Base-by-base conservation (phyloP, 768 basidiomycete species). In the Serendipita sp. region DNA sequence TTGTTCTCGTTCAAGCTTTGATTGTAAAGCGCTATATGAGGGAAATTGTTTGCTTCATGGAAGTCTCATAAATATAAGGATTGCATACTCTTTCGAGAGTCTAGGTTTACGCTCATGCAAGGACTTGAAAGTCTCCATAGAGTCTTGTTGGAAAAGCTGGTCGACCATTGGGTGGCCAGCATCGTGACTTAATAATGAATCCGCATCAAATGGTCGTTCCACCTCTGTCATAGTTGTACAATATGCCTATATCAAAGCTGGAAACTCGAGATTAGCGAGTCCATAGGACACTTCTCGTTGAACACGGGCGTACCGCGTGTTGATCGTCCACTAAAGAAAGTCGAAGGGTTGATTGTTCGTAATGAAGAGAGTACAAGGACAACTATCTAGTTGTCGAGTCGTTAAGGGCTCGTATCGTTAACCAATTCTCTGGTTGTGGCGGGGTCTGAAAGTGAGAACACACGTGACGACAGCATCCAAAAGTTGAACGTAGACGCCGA, bases 111-210 rank as follows among this genome's bases (percentile, higher is more conserved):
- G 20, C 33, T 58, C 53, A n/a, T 28, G 53, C 4, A 26, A 58
- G 26, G 53, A 58, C 26, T 34, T 58, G 33, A 58, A 58, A n/a
- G 53, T 58, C 33, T 58, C 53, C 53, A 58, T 58, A 24, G 53
- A 58, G 26, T 24, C 53, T 58, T 22, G 53, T n/a, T 58, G 24
- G 33, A 58, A 58, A 11, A 58, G 22, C 20, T 58, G 53, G 33
- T 58, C 31, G 24, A 58, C 53, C 24, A 58, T 34, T 58, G 53
- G 53, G 53, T 58, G 53, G 53, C 53, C 53, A 11, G 17, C 45
- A 20, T 50, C 20, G 17, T 50, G 45, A 30, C 28, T 20, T 20
- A 30, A 33, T 13, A 58, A 58, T 22, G 24, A 58, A 26, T 58
- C 53, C 53, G 53, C 17, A 11, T 58, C 53, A 26, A 58, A 34